These are phyloP conservation scores for Chaetomiaceae sp. DNA, from an alignment of 2,329 filamentous ascomycete genomes.

Conservation along the genomic window DNA sequence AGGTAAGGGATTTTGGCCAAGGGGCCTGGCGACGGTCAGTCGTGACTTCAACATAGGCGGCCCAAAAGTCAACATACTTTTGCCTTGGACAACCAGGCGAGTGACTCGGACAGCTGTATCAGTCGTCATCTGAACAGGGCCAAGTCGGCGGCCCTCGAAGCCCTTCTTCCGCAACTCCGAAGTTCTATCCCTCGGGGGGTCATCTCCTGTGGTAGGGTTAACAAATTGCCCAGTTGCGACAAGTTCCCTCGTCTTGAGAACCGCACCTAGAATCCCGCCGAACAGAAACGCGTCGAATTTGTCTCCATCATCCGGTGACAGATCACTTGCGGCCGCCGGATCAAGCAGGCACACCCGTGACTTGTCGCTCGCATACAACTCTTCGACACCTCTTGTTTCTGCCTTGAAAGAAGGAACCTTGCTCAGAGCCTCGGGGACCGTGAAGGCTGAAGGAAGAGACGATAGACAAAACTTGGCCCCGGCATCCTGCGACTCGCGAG, in stretches of 20 bases:
- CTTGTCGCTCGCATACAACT: slow-evolving; percentile 70
- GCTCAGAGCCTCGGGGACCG: slow-evolving; percentile 56
- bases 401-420: slow-evolving; percentile 60
- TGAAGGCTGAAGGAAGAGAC: slow-evolving; percentile 67
- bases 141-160: slow-evolving; percentile 79
- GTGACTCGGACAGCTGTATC: slow-evolving; percentile 95
- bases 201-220: slow-evolving; percentile 61
- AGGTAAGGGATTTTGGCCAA: slow-evolving; percentile 76
- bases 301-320: slow-evolving; percentile 77
- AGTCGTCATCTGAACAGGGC: slow-evolving; percentile 95
- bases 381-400: slow-evolving; percentile 75
- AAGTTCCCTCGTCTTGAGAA: too few species aligned
- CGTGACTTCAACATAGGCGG: neutral
- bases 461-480: slow-evolving; percentile 74
- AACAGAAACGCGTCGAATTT: slow-evolving; percentile 90
- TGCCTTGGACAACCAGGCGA: slow-evolving; percentile 78
- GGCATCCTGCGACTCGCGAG: slow-evolving; percentile 66
- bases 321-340: slow-evolving; percentile 73
- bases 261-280: slow-evolving; percentile 87
- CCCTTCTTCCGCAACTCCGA: slow-evolving; percentile 94
- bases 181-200: slow-evolving; percentile 90
- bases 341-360: slow-evolving; percentile 82
- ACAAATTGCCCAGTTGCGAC: neutral
- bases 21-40: slow-evolving; percentile 50
- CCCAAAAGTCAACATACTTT: slow-evolving; percentile 51